Base-by-base conservation (phyloP, 768 basidiomycete genomes). In the Termitomyces eurrhizus region DNA sequence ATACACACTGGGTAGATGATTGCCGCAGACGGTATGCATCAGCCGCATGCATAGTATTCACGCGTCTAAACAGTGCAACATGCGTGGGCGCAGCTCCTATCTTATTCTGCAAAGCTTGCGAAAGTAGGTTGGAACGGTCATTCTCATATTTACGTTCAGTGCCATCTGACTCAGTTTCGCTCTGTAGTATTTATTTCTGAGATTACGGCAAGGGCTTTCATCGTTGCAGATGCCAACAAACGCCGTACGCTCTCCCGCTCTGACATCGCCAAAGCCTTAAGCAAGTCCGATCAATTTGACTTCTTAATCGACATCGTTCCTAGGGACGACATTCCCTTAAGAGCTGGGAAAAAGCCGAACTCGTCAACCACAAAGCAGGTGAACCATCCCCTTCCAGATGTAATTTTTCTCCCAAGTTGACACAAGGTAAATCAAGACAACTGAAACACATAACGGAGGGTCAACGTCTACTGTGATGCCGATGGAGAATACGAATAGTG, bases 291-390 rank as follows among this genome's bases (percentile, higher is more conserved):
- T 76, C 94, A 95, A 72, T 98, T 98, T 68, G 96, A 98, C 76
- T 98, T 98, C 69, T 78, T 98, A 60, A 96, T 98, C 70, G 96
- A 98, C 73, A 93, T 97, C 60, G 89, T 96, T 1, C 95, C 95
- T 0, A 79, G 95, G 46, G 95, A 96, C 61, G 91, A 93, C 60
- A 71, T 78, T 9, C 71, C 70, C 2, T 78, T 79, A 58, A 71
- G 72, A 41, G 56, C 62, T 29, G 64, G 66, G 21, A 72, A 70
- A 63, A 69, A 70, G 39, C 60, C 64, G 13, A 60, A 52, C 18
- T 58, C 63, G 9, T 55, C 61, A 14, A 51, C 52, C 32, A 18
- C 56, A 29, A 64, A 68, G 41, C 67, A 66, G 62, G 67, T 68
- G n/a, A 48, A 60, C 50, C 24, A 45, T 60, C 54, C 6, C 45